Base-by-base conservation (phyloP, 164 flowering plant genomes). In the Macadamia integrifolia region DNA sequence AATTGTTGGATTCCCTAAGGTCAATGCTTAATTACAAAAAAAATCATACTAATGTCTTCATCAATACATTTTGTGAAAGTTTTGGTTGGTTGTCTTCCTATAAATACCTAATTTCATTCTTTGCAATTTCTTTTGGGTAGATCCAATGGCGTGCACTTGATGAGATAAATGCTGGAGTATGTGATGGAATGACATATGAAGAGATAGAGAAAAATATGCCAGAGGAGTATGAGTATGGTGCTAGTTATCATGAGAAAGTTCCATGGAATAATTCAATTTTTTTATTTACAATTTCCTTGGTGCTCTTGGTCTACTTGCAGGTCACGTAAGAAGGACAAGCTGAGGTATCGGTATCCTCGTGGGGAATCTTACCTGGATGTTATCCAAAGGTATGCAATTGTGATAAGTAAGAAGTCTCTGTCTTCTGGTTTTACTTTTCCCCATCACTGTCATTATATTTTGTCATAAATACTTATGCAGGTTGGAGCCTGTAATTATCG, bases 141-240 rank as follows among this genome's bases (percentile, higher is more conserved):
- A 83, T 95, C 74, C 99, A 92, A 82, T 95, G 99, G 99, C 97
- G 99, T 69, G 95, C 98, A 42, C 96, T 95, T 69, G 99, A 95
- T 74, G 99, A 95, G 77, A 95, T 95, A 68, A 85, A 95, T 83
- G 88, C 96, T 67, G 99, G 99, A 73, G 99, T 88, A 6, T 95
- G 99, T 77, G 99, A 95, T 76, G 99, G 99, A 71, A 95, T 95
- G 99, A 85, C 97, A 9, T 95, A 95, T 71, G 97, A 90, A 83
- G 99, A 95, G 75, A 87, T 92, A 74, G 90, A 88, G 82, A 95
- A 87, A 69, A 92, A 95, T 77, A 95, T 95, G 99, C 98, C 98
- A 1, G 99, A 90, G 72, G 98, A 95, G 72, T 95, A 90, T 64
- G 94, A 90, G 99, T 95, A 88, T 73, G 91, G 75, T 72, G 29